Base-by-base conservation (phyloP, 345 rosid genomes). In the Isatis tinctoria region DNA sequence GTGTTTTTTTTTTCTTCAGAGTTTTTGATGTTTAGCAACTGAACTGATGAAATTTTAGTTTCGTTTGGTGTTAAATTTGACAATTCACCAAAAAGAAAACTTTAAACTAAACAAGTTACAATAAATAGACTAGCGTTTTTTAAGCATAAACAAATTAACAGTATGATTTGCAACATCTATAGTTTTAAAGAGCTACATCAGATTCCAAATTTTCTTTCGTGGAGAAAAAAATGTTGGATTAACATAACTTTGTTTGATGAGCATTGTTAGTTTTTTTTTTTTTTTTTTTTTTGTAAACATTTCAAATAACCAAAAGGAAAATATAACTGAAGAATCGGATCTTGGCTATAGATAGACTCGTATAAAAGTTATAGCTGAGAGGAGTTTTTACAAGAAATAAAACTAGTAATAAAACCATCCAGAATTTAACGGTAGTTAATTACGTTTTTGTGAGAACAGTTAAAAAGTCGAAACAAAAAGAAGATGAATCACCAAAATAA, bases 401-500 rank as follows among this genome's bases (percentile, higher is more conserved):
- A 24, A 22, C 3, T 57, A 45, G 57, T 51, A 67, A 26, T 37
- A 39, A 40, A 43, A 11, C 18, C 10, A 22, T 10, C 5, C 17
- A 60, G 41, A 41, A 56, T 18, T 69, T 2, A 70, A 60, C 49
- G 37, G 17, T 14, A 39, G 13, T 24, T 57, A 28, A 36, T 53
- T 63, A 16, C 32, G 24, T 37, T 37, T 26, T 5, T 13, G 0
- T 16, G 35, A 56, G 26, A 52, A 3, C 4, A 62, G 45, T 40
- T 39, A 41, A 70, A 13, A 17, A 53, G 36, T 22, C 3, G 16
- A 64, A 64, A 54, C 35, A 41, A 63, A 63, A 43, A 32, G 48
- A 73, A 43, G n/a, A 73, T 65, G 70, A 43, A 54, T 14, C 28
- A 73, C 77, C 47, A n/a, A 53, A 47, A 26, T 47, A 22, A 73